Percentiles rank a stretch among this genome's conserved stretches.
Evolutionary conservation across 1,284 basidiomycete species (phyloP).

Genomic region (Fistulinella staudtii): DNA sequence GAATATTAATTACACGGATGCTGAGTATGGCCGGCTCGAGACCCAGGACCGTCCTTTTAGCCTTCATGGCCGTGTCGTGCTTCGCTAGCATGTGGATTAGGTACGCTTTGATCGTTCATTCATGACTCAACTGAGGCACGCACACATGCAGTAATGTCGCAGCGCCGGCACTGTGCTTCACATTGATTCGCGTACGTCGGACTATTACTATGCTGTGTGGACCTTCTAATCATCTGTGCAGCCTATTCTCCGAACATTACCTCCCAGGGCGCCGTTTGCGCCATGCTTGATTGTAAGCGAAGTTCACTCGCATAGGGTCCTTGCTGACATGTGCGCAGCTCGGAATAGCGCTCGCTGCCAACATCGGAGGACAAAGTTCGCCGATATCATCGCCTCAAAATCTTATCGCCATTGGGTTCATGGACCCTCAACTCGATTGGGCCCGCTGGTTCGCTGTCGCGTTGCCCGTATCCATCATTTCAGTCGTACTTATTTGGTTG

Average conservation of each 20-base stretch:
- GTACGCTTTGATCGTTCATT: slow-evolving; percentile 41
- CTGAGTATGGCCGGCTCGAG: slow-evolving; percentile 86
- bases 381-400: slow-evolving; percentile 97
- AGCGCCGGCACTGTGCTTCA: slow-evolving; percentile 96
- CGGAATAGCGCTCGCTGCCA: slow-evolving; percentile 94
- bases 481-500: slow-evolving; percentile 88
- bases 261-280: slow-evolving; percentile 83
- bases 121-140: slow-evolving; percentile 14
- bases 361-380: slow-evolving; percentile 96
- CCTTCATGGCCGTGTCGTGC: slow-evolving; percentile 96
- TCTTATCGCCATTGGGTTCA: slow-evolving; percentile 85
- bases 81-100: slow-evolving; percentile 99
- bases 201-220: background rate
- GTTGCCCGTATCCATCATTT: slow-evolving; percentile 84
- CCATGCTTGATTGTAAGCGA: slow-evolving; percentile 83
- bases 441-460: slow-evolving; percentile 92
- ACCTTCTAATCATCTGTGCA: slow-evolving; percentile 33
- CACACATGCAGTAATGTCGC: slow-evolving; percentile 77
- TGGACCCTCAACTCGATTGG: slow-evolving; percentile 91
- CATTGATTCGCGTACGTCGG: slow-evolving; percentile 79
- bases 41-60: slow-evolving; percentile 84
- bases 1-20: slow-evolving; percentile 89
- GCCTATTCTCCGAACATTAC: slow-evolving; percentile 92
- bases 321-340: slow-evolving; percentile 43
- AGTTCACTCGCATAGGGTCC: background rate